Evolutionary conservation across 2,329 filamentous ascomycete genomes (phyloP).

Genomic region (Periglandula ipomoeae): DNA sequence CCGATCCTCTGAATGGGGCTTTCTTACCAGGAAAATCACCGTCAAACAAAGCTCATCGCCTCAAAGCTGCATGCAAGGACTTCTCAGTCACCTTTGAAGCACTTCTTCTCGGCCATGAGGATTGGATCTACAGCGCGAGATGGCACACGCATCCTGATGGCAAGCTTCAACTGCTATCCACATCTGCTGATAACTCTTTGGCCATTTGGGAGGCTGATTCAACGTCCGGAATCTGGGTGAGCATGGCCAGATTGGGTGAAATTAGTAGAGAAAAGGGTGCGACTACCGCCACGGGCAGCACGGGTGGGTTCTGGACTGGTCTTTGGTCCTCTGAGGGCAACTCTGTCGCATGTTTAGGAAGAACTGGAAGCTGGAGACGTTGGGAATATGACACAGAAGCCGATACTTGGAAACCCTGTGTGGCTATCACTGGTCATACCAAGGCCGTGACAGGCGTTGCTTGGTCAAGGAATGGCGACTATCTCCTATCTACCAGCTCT

Average conservation of each 20-base stretch:
- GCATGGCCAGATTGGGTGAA: slow-evolving; percentile 75
- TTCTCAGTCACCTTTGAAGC: slow-evolving; percentile 90
- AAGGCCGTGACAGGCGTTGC: slow-evolving; percentile 70
- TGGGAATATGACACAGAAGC: slow-evolving; percentile 58
- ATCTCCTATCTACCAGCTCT: slow-evolving; percentile 77
- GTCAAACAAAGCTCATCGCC: slow-evolving; percentile 80
- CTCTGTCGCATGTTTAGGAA: slow-evolving; percentile 71
- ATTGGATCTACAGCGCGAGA: slow-evolving; percentile 89
- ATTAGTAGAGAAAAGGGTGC: slow-evolving; percentile 93
- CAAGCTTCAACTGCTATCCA: slow-evolving; percentile 67
- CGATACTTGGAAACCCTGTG: slow-evolving; percentile 66
- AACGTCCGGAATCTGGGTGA: slow-evolving; percentile 84
- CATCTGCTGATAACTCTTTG: slow-evolving; percentile 91
- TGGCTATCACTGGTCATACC: slow-evolving; percentile 78
- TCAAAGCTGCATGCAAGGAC: slow-evolving; percentile 51
- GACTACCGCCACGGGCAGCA: slow-evolving; percentile 90
- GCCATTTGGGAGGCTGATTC: slow-evolving; percentile 86
- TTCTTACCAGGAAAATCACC: slow-evolving; percentile 61
- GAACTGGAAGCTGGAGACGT: slow-evolving; percentile 86
- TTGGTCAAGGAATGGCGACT: slow-evolving; percentile 76
- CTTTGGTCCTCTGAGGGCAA: slow-evolving; percentile 76
- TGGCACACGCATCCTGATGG: slow-evolving; percentile 52
- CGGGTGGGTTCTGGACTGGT: slow-evolving; percentile 93
- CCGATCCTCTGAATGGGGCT: slow-evolving; percentile 48
- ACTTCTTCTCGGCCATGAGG: slow-evolving; percentile 86